phyloP scores from a whole-genome alignment of 306 rosid genomes.

The Morella rubra region DNA sequence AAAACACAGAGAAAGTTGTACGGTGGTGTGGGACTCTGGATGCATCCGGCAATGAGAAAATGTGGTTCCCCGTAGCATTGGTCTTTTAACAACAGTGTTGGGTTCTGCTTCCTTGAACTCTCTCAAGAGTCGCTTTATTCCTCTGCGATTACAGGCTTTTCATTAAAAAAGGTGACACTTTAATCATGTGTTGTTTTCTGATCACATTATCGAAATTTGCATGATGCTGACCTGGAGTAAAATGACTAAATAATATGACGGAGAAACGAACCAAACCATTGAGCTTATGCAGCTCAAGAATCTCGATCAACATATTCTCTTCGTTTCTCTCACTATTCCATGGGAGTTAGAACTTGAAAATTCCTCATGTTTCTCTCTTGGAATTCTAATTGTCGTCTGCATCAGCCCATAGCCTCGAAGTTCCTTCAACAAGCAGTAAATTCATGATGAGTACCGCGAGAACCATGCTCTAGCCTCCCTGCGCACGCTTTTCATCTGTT shows the following conservation, averaged over 20 bases:
- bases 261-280: too few species aligned
- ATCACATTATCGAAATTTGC: neutral
- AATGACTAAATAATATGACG: neutral
- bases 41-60: constrained; percentile 19
- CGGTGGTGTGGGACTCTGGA: constrained; percentile 19
- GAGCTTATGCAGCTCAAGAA: too few species aligned
- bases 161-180: constrained; percentile 25
- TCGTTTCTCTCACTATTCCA: too few species aligned
- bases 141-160: constrained; percentile 31
- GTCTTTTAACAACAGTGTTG: constrained; percentile 6
- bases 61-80: constrained; percentile 25
- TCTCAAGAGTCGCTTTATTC: constrained; percentile 33
- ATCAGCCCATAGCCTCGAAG: neutral
- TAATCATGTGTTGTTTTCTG: constrained; percentile 18
- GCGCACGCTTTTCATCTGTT: too few species aligned
- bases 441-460: neutral
- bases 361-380: too few species aligned
- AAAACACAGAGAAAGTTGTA: constrained; percentile 26
- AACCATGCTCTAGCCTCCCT: neutral
- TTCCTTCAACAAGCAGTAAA: neutral
- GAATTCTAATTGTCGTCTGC: too few species aligned
- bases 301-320: too few species aligned
- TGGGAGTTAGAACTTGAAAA: too few species aligned
- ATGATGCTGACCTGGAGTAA: neutral
- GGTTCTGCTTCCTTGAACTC: constrained; percentile 27